Evolutionary conservation across 352 stramenopile genomes (phyloP).

Genomic region (Pelagophyceae sp.): DNA sequence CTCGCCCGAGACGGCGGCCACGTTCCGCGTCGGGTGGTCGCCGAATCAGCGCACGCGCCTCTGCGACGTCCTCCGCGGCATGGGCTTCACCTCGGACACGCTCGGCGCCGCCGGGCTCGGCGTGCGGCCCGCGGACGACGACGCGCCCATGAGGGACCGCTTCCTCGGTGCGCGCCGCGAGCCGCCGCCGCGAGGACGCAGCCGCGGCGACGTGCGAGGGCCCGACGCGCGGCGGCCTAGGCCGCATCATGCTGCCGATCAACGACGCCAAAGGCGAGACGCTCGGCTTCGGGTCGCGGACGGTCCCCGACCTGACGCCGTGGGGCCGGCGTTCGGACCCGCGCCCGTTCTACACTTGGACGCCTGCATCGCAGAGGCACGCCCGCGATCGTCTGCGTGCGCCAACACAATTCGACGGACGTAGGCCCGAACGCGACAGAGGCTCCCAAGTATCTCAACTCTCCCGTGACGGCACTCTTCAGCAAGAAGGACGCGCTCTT

Average conservation of each 20-base stretch:
- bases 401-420: background rate
- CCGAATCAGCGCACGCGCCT: background rate
- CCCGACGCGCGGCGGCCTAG: background rate
- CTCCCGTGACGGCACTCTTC: background rate
- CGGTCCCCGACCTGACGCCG: background rate
- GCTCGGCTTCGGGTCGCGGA: slow-evolving; percentile 6
- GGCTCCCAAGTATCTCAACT: slow-evolving; percentile 14
- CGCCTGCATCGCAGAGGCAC: too few species aligned
- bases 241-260: background rate
- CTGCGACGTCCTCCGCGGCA: background rate
- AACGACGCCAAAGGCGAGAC: background rate
- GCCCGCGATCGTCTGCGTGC: too few species aligned
- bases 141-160: too few species aligned
- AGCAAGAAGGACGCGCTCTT: background rate
- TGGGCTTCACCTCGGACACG: background rate
- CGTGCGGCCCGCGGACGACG: background rate
- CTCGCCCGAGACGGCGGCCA: background rate
- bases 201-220: background rate
- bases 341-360: too few species aligned
- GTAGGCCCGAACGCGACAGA: too few species aligned
- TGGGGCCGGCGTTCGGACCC: too few species aligned
- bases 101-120: background rate
- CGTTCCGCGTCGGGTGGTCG: slow-evolving; percentile 6
- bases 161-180: too few species aligned
- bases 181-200: background rate